Evolutionary conservation across 495 filamentous ascomycete genomes (phyloP).

Genomic region (Astrocystis sublimbata): DNA sequence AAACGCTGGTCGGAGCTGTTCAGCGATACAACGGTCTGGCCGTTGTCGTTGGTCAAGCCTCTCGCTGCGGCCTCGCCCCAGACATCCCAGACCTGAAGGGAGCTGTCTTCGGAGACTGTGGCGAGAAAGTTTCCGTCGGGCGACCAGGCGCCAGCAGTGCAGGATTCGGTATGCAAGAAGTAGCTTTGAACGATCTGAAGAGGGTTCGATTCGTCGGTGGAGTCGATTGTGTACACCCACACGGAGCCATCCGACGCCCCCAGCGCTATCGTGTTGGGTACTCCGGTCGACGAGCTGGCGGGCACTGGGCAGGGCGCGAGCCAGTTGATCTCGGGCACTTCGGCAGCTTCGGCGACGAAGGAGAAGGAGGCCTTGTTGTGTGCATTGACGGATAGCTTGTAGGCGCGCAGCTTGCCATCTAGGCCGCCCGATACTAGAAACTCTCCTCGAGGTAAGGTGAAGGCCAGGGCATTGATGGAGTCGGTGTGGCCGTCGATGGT

Average conservation of each 20-base stretch:
- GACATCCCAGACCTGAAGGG: constrained; percentile 89
- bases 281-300: constrained; percentile 42
- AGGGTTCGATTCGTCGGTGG: constrained; percentile 52
- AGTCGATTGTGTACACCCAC: constrained; percentile 88
- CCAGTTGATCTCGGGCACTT: constrained; percentile 97
- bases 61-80: constrained; percentile 80
- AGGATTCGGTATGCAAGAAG: constrained; percentile 83
- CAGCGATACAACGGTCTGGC: constrained; percentile 77
- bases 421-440: constrained; percentile 84
- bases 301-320: constrained; percentile 66
- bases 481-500: constrained; percentile 86
- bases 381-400: constrained; percentile 34
- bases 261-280: constrained; percentile 82
- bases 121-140: constrained; percentile 85
- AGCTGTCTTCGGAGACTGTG: constrained; percentile 85
- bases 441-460: constrained; percentile 79
- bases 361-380: constrained; percentile 49
- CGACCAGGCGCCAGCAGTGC: constrained; percentile 90
- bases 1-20: constrained; percentile 85
- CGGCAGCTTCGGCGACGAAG: constrained; percentile 70
- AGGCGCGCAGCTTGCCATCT: constrained; percentile 70
- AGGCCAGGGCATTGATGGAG: constrained; percentile 80
- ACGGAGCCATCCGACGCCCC: constrained; percentile 92
- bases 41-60: constrained; percentile 65
- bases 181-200: constrained; percentile 85